Evolutionary conservation across 2,329 filamentous ascomycete species (phyloP).

Genomic region (Colletotrichum sp.): DNA sequence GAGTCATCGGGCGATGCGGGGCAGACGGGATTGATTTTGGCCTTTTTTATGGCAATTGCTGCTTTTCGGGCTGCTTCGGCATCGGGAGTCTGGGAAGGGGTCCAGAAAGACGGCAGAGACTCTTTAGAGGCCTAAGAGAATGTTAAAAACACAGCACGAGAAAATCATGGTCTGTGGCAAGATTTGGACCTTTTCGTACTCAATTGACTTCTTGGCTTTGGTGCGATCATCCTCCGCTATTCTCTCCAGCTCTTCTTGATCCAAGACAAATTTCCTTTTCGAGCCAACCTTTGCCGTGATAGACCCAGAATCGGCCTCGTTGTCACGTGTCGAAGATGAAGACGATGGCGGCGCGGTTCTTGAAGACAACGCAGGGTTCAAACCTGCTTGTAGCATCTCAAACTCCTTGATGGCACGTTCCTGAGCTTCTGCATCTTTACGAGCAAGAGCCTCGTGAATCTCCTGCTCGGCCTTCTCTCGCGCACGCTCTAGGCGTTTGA

Average conservation of each 20-base stretch:
- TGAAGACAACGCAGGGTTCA: conserved; percentile 28
- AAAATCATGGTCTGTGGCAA: not conserved
- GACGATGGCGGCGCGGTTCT: not conserved
- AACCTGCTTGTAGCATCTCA: conserved; percentile 81
- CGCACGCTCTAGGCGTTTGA: conserved; percentile 77
- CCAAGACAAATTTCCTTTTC: conserved; percentile 83
- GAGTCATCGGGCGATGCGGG: conserved; percentile 72
- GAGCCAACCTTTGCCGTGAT: conserved; percentile 25
- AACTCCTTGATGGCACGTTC: conserved; percentile 79
- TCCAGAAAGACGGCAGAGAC: conserved; percentile 87
- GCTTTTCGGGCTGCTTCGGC: conserved; percentile 31
- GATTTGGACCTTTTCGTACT: conserved; percentile 69
- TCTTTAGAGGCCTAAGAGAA: conserved; percentile 11
- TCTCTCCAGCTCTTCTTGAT: conserved; percentile 75
- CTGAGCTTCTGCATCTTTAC: conserved; percentile 72
- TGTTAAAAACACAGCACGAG: not conserved
- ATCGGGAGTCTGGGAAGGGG: conserved; percentile 79
- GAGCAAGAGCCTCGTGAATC: conserved; percentile 61
- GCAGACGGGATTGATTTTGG: conserved; percentile 75
- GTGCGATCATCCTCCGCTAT: conserved; percentile 73
- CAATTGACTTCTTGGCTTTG: conserved; percentile 72
- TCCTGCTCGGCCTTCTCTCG: conserved; percentile 67
- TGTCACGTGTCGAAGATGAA: not conserved
- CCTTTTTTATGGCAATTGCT: conserved; percentile 49
- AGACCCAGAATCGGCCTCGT: not conserved